A percentile compares a stretch with the other conserved stretches of the same genome.
Evolutionary conservation across 495 filamentous ascomycete species (phyloP).

Genomic region (Neurospora pannonica): DNA sequence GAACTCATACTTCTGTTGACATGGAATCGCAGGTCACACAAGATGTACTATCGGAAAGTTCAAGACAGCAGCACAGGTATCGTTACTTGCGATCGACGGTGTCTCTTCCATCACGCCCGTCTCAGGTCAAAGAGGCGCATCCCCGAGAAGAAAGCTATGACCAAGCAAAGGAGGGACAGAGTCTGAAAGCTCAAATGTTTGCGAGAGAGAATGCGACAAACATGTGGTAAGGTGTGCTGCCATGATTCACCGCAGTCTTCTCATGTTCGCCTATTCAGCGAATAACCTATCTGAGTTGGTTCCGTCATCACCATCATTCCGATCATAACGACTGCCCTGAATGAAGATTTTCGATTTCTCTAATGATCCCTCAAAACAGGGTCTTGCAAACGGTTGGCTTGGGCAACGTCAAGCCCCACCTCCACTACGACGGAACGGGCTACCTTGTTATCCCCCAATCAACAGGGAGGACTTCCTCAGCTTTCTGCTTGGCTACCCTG

Average conservation of each 20-base stretch:
- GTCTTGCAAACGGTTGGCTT: not conserved
- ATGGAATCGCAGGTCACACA: not conserved
- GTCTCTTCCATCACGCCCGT: not conserved
- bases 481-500: not conserved
- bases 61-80: not conserved
- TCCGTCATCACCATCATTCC: not conserved
- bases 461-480: not conserved
- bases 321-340: not conserved
- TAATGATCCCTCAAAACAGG: not conserved
- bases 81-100: not conserved
- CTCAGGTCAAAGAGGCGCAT: not conserved
- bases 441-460: not conserved
- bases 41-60: not conserved
- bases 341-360: not conserved
- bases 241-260: not conserved
- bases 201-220: not conserved
- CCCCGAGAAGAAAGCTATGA: not conserved
- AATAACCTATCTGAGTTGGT: not conserved
- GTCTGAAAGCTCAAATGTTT: not conserved
- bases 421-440: not conserved
- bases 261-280: not conserved
- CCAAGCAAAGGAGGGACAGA: not conserved
- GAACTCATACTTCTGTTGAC: not conserved
- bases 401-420: not conserved
- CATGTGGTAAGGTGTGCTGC: not conserved